Evolutionary conservation across 495 filamentous ascomycete species (phyloP).

Genomic region (Aspergillus homomorphus): DNA sequence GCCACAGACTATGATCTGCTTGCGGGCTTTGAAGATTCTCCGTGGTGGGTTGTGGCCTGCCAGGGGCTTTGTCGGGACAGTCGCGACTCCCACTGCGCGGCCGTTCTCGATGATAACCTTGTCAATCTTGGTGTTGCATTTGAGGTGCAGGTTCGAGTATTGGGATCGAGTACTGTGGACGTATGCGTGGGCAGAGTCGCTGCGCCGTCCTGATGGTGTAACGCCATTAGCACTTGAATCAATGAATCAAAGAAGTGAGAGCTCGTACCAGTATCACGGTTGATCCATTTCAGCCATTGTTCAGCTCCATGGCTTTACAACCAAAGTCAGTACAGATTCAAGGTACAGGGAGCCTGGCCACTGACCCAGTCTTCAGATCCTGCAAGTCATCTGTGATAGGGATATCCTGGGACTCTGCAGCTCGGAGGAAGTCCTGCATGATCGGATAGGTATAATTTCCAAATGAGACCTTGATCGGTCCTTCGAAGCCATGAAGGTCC

Average conservation of each 20-base stretch:
- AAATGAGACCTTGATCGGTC: slow-evolving; percentile 83
- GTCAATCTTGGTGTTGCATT: slow-evolving; percentile 79
- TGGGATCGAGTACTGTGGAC: slow-evolving; percentile 65
- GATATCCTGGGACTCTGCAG: slow-evolving; percentile 74
- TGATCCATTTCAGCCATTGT: slow-evolving; percentile 64
- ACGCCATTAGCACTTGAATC: slow-evolving; percentile 4
- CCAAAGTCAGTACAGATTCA: neutral
- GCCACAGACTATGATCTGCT: slow-evolving; percentile 74
- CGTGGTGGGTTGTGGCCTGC: slow-evolving; percentile 44
- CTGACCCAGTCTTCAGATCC: slow-evolving; percentile 62
- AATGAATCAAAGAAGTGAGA: neutral
- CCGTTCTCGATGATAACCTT: slow-evolving; percentile 74
- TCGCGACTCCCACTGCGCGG: slow-evolving; percentile 60
- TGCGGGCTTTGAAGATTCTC: slow-evolving; percentile 65
- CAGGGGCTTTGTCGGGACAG: slow-evolving; percentile 54
- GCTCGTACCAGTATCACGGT: slow-evolving; percentile 52
- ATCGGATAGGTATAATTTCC: slow-evolving; percentile 72
- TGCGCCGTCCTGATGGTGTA: slow-evolving; percentile 36
- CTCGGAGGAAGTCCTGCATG: slow-evolving; percentile 76
- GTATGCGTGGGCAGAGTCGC: slow-evolving; percentile 74
- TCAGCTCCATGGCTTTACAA: slow-evolving; percentile 33
- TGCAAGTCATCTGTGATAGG: slow-evolving; percentile 68
- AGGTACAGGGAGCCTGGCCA: neutral
- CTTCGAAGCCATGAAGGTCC: slow-evolving; percentile 74
- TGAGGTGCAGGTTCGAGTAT: slow-evolving; percentile 68